Conservation (phyloP, 2,329 filamentous ascomycete genomes). For the Epichloe glyceriae region DNA sequence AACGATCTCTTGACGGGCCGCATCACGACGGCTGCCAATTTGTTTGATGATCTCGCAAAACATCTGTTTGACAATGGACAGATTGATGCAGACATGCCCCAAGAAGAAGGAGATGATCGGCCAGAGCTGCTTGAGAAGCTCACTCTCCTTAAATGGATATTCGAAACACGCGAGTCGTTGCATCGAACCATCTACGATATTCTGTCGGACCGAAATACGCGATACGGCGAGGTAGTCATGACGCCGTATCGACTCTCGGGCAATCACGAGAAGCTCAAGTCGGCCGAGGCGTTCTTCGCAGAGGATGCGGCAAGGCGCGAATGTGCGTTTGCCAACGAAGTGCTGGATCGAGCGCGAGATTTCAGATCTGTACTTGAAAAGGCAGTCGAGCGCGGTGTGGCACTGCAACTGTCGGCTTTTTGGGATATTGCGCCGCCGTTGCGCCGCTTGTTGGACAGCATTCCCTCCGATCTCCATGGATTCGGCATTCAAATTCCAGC, state of each 20-base stretch:
- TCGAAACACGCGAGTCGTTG: conserved; percentile 80
- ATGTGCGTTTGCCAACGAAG: conserved; percentile 56
- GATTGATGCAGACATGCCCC: conserved; percentile 65
- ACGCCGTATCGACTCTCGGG: conserved; percentile 64
- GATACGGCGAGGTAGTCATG: conserved; percentile 74
- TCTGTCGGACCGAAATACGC: conserved; percentile 70
- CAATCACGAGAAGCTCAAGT: conserved; percentile 66
- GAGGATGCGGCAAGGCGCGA: conserved; percentile 65
- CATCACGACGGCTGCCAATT: conserved; percentile 57
- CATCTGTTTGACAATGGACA: conserved; percentile 54
- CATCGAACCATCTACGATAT: conserved; percentile 79
- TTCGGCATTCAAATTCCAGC: conserved; percentile 69
- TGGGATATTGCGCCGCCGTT: conserved; percentile 94
- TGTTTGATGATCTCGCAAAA: conserved; percentile 64
- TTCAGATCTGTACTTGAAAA: conserved; percentile 70
- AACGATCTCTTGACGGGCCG: conserved; percentile 68
- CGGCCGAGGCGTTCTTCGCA: conserved; percentile 70
- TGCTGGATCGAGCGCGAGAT: conserved; percentile 58
- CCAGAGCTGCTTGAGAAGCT: conserved; percentile 90
- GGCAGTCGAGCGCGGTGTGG: conserved; percentile 77
- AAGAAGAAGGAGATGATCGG: conserved; percentile 90
- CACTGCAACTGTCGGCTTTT: conserved; percentile 84
- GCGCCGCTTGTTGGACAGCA: conserved; percentile 62
- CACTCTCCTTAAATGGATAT: conserved; percentile 92
- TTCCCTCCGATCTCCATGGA: conserved; percentile 45